Conservation (phyloP, 441 rosid species). For the Jatropha podagrica region DNA sequence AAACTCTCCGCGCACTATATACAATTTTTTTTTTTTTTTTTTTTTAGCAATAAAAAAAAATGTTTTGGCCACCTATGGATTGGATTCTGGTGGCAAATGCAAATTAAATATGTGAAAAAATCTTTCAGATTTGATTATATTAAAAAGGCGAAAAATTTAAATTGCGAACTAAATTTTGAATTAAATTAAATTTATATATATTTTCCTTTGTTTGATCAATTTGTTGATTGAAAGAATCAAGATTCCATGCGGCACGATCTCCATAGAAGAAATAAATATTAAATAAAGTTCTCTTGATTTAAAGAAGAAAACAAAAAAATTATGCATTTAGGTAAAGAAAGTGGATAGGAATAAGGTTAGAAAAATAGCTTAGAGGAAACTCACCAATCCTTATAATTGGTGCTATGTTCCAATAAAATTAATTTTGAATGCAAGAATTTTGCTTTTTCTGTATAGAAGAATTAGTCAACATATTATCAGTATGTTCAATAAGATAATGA, state of each 20-base stretch:
- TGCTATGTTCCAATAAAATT: neutral
- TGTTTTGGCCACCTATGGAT: too few relatives aligned
- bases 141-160: too few relatives aligned
- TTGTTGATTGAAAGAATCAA: neutral
- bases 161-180: too few relatives aligned
- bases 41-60: too few relatives aligned
- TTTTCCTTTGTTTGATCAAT: neutral
- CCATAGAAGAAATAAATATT: neutral
- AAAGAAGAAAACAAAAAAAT: too few relatives aligned
- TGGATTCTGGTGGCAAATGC: neutral
- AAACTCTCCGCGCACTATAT: neutral
- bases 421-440: constrained; percentile 4
- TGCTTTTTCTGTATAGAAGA: neutral
- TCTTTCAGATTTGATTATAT: too few relatives aligned
- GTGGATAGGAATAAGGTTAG: neutral
- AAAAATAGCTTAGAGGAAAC: too few relatives aligned
- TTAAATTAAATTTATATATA: too few relatives aligned
- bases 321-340: neutral
- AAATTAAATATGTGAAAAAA: neutral
- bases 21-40: neutral
- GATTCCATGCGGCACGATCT: neutral
- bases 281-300: too few relatives aligned
- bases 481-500: constrained; percentile 8
- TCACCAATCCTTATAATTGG: neutral
- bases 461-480: constrained; percentile 3